Evolutionary conservation across 208 protist genomes (phyloP).

Genomic region (Wallacemonas sp.): DNA sequence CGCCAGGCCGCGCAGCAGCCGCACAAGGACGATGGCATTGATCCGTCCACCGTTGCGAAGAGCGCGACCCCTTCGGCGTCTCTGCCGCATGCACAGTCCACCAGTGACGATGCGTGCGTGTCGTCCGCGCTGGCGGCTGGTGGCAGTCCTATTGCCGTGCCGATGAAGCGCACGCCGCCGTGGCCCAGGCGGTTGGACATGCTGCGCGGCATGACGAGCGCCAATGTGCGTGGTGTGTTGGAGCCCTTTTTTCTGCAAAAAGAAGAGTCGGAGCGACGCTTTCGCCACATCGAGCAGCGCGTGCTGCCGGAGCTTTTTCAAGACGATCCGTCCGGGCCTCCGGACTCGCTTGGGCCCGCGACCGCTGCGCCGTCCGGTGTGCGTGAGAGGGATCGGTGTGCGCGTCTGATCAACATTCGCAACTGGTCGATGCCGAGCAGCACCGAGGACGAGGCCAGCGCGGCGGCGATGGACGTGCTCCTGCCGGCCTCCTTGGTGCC

Average conservation of each 20-base stretch:
- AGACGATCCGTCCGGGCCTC: too few species aligned
- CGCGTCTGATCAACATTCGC: constrained; percentile 49
- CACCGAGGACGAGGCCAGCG: constrained; percentile 15
- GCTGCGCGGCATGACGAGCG: constrained; percentile 61
- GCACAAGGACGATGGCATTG: background rate
- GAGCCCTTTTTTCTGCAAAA: constrained; percentile 65
- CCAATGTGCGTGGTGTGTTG: constrained; percentile 64
- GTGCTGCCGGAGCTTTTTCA: constrained; percentile 6
- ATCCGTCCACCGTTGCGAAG: constrained; percentile 6
- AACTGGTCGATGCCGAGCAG: constrained; percentile 29
- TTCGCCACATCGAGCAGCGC: constrained; percentile 21
- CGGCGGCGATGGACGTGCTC: constrained; percentile 45
- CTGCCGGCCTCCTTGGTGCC: constrained; percentile 61
- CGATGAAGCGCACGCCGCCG: constrained; percentile 2
- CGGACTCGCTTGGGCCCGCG: too few species aligned
- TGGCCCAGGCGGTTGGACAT: constrained; percentile 24
- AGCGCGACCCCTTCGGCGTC: background rate
- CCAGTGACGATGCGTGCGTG: too few species aligned
- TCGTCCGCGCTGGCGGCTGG: background rate
- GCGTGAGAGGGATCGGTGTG: constrained; percentile 38
- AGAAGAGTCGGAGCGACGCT: constrained; percentile 28
- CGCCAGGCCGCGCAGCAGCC: background rate
- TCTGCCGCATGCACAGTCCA: too few species aligned
- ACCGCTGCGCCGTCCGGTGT: too few species aligned
- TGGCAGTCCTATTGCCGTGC: constrained; percentile 22